phyloP scores from a whole-genome alignment of 371 early-diverging fungal genomes.

The Saksenaea oblongispora region DNA sequence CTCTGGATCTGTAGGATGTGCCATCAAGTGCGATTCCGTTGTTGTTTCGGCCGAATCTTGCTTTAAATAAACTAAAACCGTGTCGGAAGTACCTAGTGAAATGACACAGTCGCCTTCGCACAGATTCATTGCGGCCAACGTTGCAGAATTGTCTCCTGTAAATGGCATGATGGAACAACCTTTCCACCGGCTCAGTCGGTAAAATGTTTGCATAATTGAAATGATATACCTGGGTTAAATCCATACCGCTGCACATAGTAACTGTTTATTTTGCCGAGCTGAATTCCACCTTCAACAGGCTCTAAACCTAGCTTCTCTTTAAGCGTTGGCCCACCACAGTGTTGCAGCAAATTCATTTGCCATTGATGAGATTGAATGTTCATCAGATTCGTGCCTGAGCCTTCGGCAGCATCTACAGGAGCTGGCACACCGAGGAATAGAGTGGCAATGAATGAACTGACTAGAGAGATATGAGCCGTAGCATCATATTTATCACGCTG shows the following conservation, averaged over 20 bases:
- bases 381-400: constrained; percentile 82
- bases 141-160: constrained; percentile 86
- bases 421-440: constrained; percentile 64
- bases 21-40: constrained; percentile 65
- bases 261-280: constrained; percentile 39
- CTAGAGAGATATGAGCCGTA: constrained; percentile 67
- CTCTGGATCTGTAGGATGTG: constrained; percentile 66
- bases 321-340: constrained; percentile 47
- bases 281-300: constrained; percentile 40
- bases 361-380: constrained; percentile 63
- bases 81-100: constrained; percentile 83
- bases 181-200: constrained; percentile 11
- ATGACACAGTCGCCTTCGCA: constrained; percentile 63
- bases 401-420: constrained; percentile 77
- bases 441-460: constrained; percentile 73
- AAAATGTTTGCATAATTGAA: neutral
- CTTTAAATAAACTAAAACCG: constrained; percentile 64
- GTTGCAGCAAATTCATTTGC: constrained; percentile 43
- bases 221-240: constrained; percentile 51
- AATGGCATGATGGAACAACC: constrained; percentile 69
- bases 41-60: constrained; percentile 45
- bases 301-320: constrained; percentile 41
- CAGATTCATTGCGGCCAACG: constrained; percentile 66
- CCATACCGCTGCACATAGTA: constrained; percentile 60
- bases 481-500: constrained; percentile 31